Percentiles rank a stretch among this genome's conserved stretches.
phyloP scores from a whole-genome alignment of 495 filamentous ascomycete species.

The Hyaloscypha bicolor region DNA sequence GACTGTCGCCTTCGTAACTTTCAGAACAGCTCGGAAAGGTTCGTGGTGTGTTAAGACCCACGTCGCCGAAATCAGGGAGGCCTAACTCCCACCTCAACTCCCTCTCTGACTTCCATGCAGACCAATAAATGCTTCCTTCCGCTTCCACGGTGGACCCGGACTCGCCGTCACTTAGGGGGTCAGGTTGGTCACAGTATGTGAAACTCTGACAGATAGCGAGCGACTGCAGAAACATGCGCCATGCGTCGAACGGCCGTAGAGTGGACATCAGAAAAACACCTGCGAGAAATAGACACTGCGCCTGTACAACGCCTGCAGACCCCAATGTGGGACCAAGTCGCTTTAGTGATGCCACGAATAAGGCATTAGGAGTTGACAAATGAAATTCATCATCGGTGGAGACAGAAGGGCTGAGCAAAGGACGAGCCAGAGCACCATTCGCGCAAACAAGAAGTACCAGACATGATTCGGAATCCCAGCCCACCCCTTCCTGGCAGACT shows the following conservation, averaged over 20 bases:
- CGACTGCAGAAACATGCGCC: slow-evolving; percentile 29
- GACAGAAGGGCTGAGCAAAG: no score
- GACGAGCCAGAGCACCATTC: no score
- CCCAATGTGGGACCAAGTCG: slow-evolving; percentile 23
- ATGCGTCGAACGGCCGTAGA: slow-evolving; percentile 20
- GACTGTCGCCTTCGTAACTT: no score
- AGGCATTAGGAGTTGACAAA: no score
- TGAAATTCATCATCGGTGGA: no score
- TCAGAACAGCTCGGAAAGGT: no score
- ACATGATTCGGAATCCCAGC: slow-evolving; percentile 31
- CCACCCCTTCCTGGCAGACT: slow-evolving; percentile 25
- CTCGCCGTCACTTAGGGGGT: neutral
- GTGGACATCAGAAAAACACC: slow-evolving; percentile 29
- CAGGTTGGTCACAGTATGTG: no score
- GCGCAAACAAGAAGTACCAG: slow-evolving; percentile 1
- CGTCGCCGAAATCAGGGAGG: no score
- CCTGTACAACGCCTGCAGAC: slow-evolving; percentile 16
- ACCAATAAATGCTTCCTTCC: slow-evolving; percentile 27
- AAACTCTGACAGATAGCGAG: slow-evolving; percentile 27
- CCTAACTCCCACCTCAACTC: no score
- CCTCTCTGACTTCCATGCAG: slow-evolving; percentile 24
- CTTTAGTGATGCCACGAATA: slow-evolving; percentile 22
- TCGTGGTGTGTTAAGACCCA: slow-evolving; percentile 12
- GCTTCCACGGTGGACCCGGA: neutral
- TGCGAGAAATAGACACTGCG: slow-evolving; percentile 28